Evolutionary conservation across 2,329 filamentous ascomycete species (phyloP).

Genomic region (Neofusicoccum parvum): DNA sequence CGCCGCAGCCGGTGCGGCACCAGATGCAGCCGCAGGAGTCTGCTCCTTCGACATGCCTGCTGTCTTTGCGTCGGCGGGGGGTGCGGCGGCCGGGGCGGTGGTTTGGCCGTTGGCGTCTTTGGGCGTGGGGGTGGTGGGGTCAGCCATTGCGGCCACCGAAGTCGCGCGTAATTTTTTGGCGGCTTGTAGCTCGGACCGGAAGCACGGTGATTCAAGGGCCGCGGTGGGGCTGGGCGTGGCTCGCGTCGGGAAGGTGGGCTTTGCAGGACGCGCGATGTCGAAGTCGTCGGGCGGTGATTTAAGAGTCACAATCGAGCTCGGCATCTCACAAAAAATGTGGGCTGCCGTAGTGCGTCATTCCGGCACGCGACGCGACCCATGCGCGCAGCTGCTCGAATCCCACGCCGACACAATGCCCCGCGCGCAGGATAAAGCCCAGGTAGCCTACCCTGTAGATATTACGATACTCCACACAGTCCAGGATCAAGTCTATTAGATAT

Average conservation of each 20-base stretch:
- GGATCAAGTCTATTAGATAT: too few relatives aligned
- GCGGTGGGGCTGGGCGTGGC: background rate
- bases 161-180: background rate
- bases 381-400: background rate
- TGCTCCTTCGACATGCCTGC: conserved; percentile 9
- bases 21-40: background rate
- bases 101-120: conserved; percentile 12
- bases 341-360: conserved; percentile 19
- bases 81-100: background rate
- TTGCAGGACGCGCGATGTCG: background rate
- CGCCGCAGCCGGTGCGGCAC: conserved; percentile 11
- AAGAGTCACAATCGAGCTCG: conserved; percentile 10
- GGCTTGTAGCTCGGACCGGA: background rate
- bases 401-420: background rate
- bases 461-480: too few relatives aligned
- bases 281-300: background rate
- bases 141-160: conserved; percentile 16
- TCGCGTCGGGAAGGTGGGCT: background rate
- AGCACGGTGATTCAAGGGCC: background rate
- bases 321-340: conserved; percentile 12
- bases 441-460: too few relatives aligned
- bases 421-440: background rate
- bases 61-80: background rate
- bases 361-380: conserved; percentile 6
- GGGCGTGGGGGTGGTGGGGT: conserved; percentile 14